Percentiles rank a stretch among this genome's conserved stretches.
Evolutionary conservation across 1,284 basidiomycete genomes (phyloP).

Genomic region (Ceratobasidium sp.): DNA sequence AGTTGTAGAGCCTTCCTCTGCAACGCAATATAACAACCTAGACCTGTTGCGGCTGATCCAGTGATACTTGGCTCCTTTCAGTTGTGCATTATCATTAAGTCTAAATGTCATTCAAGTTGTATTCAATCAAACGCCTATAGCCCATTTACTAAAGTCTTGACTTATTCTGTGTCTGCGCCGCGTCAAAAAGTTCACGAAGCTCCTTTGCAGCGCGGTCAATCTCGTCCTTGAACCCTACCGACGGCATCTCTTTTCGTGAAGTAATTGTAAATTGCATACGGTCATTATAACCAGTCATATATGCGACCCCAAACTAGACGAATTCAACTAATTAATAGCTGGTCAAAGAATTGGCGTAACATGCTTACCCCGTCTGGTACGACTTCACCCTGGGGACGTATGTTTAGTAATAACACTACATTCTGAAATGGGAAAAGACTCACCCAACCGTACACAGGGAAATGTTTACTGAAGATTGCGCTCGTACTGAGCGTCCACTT

Average conservation of each 20-base stretch:
- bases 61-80: too few relatives aligned
- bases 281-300: slow-evolving; percentile 78
- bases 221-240: slow-evolving; percentile 73
- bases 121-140: too few relatives aligned
- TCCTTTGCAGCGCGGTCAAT: slow-evolving; percentile 76
- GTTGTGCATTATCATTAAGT: too few relatives aligned
- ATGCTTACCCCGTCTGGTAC: slow-evolving; percentile 71
- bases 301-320: slow-evolving; percentile 73
- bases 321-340: background rate
- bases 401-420: slow-evolving; percentile 39
- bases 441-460: slow-evolving; percentile 90
- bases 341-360: background rate
- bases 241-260: slow-evolving; percentile 80
- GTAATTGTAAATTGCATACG: slow-evolving; percentile 85
- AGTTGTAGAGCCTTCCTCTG: too few relatives aligned
- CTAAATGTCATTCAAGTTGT: too few relatives aligned
- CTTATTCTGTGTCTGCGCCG: slow-evolving; percentile 53
- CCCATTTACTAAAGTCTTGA: slow-evolving; percentile 50
- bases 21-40: too few relatives aligned
- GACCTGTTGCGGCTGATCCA: too few relatives aligned
- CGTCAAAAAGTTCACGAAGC: slow-evolving; percentile 67
- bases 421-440: slow-evolving; percentile 53
- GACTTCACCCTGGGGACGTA: slow-evolving; percentile 62
- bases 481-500: slow-evolving; percentile 87
- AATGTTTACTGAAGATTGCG: slow-evolving; percentile 84